These are phyloP conservation scores for Nigrospora oryzae DNA, from an alignment of 2,329 filamentous ascomycete species.

Conservation along the genomic window DNA sequence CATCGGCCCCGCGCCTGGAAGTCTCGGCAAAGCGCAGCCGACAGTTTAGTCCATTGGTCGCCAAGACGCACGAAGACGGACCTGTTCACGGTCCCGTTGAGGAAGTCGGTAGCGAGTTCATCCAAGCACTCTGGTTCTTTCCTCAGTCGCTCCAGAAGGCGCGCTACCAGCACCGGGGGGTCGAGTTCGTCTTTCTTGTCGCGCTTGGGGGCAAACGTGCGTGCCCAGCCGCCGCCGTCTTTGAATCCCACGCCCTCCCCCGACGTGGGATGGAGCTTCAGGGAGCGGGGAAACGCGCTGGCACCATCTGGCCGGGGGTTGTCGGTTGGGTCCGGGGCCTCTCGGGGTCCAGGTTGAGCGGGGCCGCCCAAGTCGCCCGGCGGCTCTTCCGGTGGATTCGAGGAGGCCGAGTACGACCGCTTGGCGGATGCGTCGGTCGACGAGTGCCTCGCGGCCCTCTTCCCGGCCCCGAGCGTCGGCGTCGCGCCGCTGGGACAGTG, in stretches of 20 bases:
- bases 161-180: neutral
- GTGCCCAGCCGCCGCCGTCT: conserved; percentile 5
- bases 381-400: no score
- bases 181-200: neutral
- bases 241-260: neutral
- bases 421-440: no score
- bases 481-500: conserved; percentile 2
- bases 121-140: conserved; percentile 11
- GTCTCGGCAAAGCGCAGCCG: conserved; percentile 20
- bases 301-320: no score
- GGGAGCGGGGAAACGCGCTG: no score
- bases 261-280: no score
- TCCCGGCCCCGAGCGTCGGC: no score
- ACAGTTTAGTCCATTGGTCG: conserved; percentile 15
- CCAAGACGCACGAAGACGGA: conserved; percentile 4
- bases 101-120: conserved; percentile 12
- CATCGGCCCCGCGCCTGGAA: conserved; percentile 20
- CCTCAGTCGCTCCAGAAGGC: neutral
- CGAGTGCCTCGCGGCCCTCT: no score
- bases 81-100: conserved; percentile 2
- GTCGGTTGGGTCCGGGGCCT: no score
- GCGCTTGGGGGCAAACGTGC: neutral
- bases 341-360: no score
- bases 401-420: no score
- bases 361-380: no score